Evolutionary conservation across 805 yeast species (phyloP), one percentile per base, ranked within the genome.

Genomic region (Nakazawaea anatomiae): DNA sequence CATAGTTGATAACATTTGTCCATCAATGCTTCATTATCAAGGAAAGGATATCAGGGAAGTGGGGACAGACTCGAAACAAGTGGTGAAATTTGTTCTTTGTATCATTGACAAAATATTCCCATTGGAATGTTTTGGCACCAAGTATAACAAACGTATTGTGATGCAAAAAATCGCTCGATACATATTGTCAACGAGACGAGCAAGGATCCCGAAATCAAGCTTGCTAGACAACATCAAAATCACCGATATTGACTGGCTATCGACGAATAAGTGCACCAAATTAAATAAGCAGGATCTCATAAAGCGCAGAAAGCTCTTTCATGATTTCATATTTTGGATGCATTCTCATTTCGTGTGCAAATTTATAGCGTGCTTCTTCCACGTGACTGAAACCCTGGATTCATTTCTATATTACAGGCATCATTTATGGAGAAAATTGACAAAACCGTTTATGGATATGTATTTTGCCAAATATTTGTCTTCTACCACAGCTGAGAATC

Each of bases 321-420:
- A 57, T 2, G 55, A 59, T 2, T 80, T 87, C 46, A 30, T 86
- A 1, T 45, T 47, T 1, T 91, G 96, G 96, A 46, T 85, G 1
- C 76, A 85, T 40, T 54, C 64, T 0, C 39, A 36, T 0, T 72
- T 82, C 47, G 55, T 87, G 0, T 67, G 75, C 6, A 71, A 68
- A 14, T 53, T 87, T 1, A 56, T 87, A 0, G 63, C 70, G 0
- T 63, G 76, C 0, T 80, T 78, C 58, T 90, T 89, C 68, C 83
- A 87, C 60, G 82, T 85, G 5, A 83, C 94, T 0, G 86, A 83
- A 45, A 64, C 71, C 1, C 75, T 79, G 8, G 70, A 63, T 18
- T 60, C 69, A 0, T 52, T 79, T 0, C 48, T 72, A 0, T 87
- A 71, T 59, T 87, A 77, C 58, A 73, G 83, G 14, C 89, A 82